Evolutionary conservation across 2,329 filamentous ascomycete species (phyloP), one percentile per base, ranked within the genome.

Genomic region (Pyrenochaeta sp.): DNA sequence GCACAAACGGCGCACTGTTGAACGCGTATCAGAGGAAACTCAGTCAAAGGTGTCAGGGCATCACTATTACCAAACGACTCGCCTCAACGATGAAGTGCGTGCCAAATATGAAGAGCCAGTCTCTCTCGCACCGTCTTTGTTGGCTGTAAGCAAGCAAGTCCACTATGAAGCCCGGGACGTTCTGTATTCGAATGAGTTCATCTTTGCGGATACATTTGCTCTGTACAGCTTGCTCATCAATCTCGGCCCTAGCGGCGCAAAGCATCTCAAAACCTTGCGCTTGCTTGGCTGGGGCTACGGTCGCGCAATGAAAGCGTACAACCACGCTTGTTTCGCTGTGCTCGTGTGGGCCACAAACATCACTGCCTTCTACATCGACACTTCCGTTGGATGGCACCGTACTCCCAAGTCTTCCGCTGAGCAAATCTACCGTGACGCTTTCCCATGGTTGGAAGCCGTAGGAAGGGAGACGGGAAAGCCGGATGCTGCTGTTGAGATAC

Each of bases 381-480:
- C 59, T 5, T 43, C 7, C 0, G 30, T 68, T 1, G 52, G 57
- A 5, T 59, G 48, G 27, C 50, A 54, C 7, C 12, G 42, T 7
- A 27, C 50, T 0, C 12, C 60, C 0, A 62, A 63, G 34, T 9
- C 39, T 7, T 52, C 62, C 5, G 75, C 75, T 1, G 67, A 65
- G 9, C 67, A 72, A 25, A 49, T 78, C 32, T 79, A 77, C 47
- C 76, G 75, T 8, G 71, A 77, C 44, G 74, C 68, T 0, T 76
- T 76, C 30, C 67, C 71, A 3, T 78, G 74, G 75, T 59, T 79
- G 7, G 77, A 79, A 43, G 71, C 71, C 0, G 61, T 76, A 9
- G 74, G 66, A 2, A 46, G 49, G 10, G 65, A 64, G 2, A 74
- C 67, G 45, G 68, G 71, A 2, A 69, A 62, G 28, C 19, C 55